Base-by-base conservation (phyloP, 2,329 filamentous ascomycete genomes). In the Parafenestella ontariensis region DNA sequence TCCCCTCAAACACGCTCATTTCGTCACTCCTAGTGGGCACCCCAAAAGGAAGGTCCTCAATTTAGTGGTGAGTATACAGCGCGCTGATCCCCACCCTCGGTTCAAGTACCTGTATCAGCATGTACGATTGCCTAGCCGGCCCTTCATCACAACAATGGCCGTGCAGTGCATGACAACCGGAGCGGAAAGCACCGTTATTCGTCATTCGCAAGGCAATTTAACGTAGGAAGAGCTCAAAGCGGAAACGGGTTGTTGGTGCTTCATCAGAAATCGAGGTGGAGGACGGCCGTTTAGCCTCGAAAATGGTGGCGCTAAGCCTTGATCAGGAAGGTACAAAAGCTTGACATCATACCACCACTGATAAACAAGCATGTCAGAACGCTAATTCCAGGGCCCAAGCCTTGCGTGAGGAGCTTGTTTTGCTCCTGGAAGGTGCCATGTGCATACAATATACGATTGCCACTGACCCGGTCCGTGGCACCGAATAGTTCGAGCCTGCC, bases 311-410 rank as follows among this genome's bases (percentile, higher is more conserved):
- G 43, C 54, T 51, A 57, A 23, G 2, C 29, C 46, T n/a, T 11
- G 6, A 54, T 43, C 18, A 34, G 46, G 56, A 40, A 59, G 56
- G 53, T 59, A 26, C 40, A 28, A 9, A 57, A 40, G 31, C 7
- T 39, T 41, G 36, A 40, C 40, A 43, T 46, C 29, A 44, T 42
- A 20, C 11, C 31, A n/a, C 28, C n/a, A 8, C 28, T 24, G 54
- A 59, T 54, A 57, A 49, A 46, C 54, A 54, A 59, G 56, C 56
- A 46, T 20, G 10, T 36, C 49, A 57, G 53, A 31, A 6, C 48
- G n/a, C 53, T 57, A 57, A 33, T 11, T 15, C 7, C 28, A 43
- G 46, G 53, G n/a, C 44, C 20, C 31, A 47, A 45, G 46, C 44
- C 47, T 34, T 20, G 49, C 46, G 53, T 50, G 50, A 24, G 2